A percentile compares a stretch with the other conserved stretches of the same genome.
Evolutionary conservation across 2,329 filamentous ascomycete genomes (phyloP).

Genomic region (Rutstroemia sydowiana): DNA sequence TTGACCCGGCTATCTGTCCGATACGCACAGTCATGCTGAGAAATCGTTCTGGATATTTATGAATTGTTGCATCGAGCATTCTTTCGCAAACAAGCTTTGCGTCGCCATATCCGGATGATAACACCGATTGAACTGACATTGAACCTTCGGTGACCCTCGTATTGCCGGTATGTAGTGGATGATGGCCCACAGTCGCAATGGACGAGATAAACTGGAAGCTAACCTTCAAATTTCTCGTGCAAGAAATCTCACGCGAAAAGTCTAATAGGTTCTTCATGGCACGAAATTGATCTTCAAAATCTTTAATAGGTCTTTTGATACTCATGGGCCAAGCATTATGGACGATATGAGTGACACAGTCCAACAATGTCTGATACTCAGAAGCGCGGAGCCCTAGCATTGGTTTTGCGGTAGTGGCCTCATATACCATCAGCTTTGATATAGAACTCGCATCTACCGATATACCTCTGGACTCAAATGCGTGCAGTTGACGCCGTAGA

Average conservation of each 20-base stretch:
- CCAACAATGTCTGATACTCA: constrained; percentile 33
- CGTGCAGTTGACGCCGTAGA: neutral
- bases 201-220: constrained; percentile 39
- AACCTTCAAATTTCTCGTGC: constrained; percentile 14
- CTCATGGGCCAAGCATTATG: constrained; percentile 48
- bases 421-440: constrained; percentile 35
- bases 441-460: constrained; percentile 13
- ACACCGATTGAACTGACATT: constrained; percentile 33
- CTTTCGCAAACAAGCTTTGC: constrained; percentile 45
- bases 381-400: neutral
- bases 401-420: constrained; percentile 31
- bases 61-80: constrained; percentile 42
- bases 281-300: constrained; percentile 38
- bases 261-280: constrained; percentile 34
- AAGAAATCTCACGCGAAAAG: neutral
- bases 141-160: constrained; percentile 37
- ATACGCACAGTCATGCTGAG: constrained; percentile 37
- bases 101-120: constrained; percentile 44
- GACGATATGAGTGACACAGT: constrained; percentile 40
- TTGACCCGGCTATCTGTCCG: constrained; percentile 47
- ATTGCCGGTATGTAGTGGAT: constrained; percentile 26
- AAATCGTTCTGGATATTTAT: constrained; percentile 36
- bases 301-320: constrained; percentile 31
- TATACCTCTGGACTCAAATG: constrained; percentile 19
- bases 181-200: constrained; percentile 33